Conservation (phyloP, 192 early-diverging fungal genomes). For the Coemansia sp. region DNA sequence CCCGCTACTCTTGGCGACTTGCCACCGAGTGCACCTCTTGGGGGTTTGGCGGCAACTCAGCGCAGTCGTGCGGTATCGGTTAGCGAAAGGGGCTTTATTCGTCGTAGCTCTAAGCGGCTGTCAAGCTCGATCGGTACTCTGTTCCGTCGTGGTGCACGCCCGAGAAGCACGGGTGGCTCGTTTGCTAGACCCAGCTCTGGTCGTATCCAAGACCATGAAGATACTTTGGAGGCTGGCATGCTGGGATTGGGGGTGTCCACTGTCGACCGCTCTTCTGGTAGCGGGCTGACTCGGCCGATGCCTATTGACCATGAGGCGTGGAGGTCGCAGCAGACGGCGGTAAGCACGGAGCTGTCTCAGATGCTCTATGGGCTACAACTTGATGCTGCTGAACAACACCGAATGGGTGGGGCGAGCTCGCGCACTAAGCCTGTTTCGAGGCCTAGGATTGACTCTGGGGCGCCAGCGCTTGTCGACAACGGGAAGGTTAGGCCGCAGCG, state of each 20-base stretch:
- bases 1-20: not conserved
- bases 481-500: slow-evolving; percentile 1
- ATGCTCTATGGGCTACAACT: slow-evolving; percentile 37
- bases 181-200: not conserved
- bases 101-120: slow-evolving; percentile 41
- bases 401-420: not conserved
- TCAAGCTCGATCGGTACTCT: slow-evolving; percentile 33
- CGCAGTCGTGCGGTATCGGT: slow-evolving; percentile 29
- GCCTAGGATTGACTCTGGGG: slow-evolving; percentile 9
- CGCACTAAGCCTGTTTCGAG: not conserved
- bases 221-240: not conserved
- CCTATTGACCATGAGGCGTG: slow-evolving; percentile 20
- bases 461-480: not conserved
- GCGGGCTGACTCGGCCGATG: slow-evolving; percentile 10
- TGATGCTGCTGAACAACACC: slow-evolving; percentile 1
- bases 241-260: not conserved
- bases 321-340: slow-evolving; percentile 11
- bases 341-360: slow-evolving; percentile 22
- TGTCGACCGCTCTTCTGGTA: not conserved
- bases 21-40: not conserved
- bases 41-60: slow-evolving; percentile 8
- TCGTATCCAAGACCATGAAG: not conserved
- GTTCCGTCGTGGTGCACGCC: slow-evolving; percentile 20
- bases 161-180: slow-evolving; percentile 12
- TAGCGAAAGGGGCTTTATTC: slow-evolving; percentile 26